Conservation (phyloP, 352 stramenopile genomes). For the Phytophthora europaea region DNA sequence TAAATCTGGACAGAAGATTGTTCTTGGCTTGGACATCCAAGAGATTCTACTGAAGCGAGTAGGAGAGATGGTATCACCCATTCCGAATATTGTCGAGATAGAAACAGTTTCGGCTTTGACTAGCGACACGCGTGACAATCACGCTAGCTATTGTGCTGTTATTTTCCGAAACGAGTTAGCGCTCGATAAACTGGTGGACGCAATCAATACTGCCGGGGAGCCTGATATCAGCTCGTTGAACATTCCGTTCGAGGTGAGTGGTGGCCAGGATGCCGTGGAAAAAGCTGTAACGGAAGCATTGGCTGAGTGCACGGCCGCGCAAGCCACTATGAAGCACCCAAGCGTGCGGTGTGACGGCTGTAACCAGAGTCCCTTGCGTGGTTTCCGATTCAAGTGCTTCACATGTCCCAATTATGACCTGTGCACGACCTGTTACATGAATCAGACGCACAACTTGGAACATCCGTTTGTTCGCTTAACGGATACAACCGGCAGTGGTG, state of each 20-base stretch:
- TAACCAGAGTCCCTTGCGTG: slow-evolving; percentile 71
- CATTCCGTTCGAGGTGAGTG: slow-evolving; percentile 31
- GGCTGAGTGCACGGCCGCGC: slow-evolving; percentile 32
- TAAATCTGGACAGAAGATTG: slow-evolving; percentile 4
- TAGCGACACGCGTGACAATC: not conserved
- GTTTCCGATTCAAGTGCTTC: slow-evolving; percentile 84
- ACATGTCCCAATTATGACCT: slow-evolving; percentile 83
- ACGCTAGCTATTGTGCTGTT: slow-evolving; percentile 50
- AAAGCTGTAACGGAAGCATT: slow-evolving; percentile 39
- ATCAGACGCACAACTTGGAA: slow-evolving; percentile 67
- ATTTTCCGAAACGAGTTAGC: slow-evolving; percentile 62
- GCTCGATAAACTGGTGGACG: slow-evolving; percentile 55
- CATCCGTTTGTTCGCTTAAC: slow-evolving; percentile 76
- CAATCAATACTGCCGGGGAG: slow-evolving; percentile 44
- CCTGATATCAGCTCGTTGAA: slow-evolving; percentile 53
- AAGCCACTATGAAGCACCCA: slow-evolving; percentile 55
- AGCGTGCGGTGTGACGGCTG: slow-evolving; percentile 86
- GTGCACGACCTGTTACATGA: slow-evolving; percentile 73
- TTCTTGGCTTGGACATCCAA: slow-evolving; percentile 42
- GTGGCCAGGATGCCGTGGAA: slow-evolving; percentile 31
- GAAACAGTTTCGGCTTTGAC: not conserved
- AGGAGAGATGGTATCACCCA: slow-evolving; percentile 37
- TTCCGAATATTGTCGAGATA: slow-evolving; percentile 6
- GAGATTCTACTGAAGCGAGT: slow-evolving; percentile 46
- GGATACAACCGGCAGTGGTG: slow-evolving; percentile 53